Evolutionary conservation across 179 eudicot genomes (phyloP), one percentile per base, ranked within the genome.

Genomic region (Spergularia azorica): DNA sequence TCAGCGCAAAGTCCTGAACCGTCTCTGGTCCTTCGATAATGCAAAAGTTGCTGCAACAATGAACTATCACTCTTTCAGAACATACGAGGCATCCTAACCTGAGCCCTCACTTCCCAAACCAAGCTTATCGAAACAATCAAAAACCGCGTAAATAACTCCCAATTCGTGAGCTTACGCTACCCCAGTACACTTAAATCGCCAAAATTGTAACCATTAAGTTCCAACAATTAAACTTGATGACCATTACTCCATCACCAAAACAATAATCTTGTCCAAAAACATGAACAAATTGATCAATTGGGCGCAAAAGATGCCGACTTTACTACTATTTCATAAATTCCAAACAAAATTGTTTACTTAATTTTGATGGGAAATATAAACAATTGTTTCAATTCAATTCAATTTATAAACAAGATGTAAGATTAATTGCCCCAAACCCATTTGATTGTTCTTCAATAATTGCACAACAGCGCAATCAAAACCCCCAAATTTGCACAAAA

Each of bases 21-120:
- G 96, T 95, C 82, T 92, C 96, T 4, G 98, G 98, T 72, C 98
- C 98, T 86, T 95, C 98, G 63, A 95, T 95, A 21, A 92, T 95
- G 82, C 97, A 95, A 81, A 95, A 95, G 80, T 84, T 88, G 85
- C 95, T 88, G 87, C 81, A 48, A 79, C 32, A 64, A 63, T 20
- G 20, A 11, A 41, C 15, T 26, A 26, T 26, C 32, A 26, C 32
- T 26, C 32, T 72, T 51, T 50, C 18, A 59, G 70, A 32, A 72
- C 52, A 72, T 57, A 26, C 32, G 50, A 73, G 63, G 7, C 63
- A 72, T 50, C 77, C 48, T 9, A 73, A 12, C 18, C 76, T 62
- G 46, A 43, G 38, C 0, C 59, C 13, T 63, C 60, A n/a, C 1
- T 20, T 71, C 16, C 3, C 3, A 55, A 66, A 56, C 20, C 50